Evolutionary conservation across 2,329 filamentous ascomycete genomes (phyloP), one percentile per base, ranked within the genome.

Genomic region (Metarhizium anisopliae): DNA sequence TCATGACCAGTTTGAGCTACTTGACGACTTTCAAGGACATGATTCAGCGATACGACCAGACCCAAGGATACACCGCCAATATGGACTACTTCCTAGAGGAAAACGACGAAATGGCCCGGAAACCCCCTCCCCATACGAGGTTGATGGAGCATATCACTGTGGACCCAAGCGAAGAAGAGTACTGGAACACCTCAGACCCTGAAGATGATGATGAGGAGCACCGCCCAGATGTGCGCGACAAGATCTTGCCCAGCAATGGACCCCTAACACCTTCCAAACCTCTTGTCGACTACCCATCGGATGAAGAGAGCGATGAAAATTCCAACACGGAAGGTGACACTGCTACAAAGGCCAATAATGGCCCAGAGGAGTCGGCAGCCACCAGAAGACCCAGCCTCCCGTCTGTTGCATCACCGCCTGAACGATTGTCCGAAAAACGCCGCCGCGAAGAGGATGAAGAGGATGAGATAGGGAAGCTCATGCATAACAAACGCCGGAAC

Each of bases 261-360:
- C 78, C 66, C n/a, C 60, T 79, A 14, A 82, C 83, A 20, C 77
- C 85, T 1, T 71, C 81, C 8, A 90, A 87, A 66, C 88, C 88
- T 1, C 75, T 97, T 25, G 94, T 99, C 38, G 90, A 96, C 68
- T 99, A 99, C 67, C 84, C 86, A 0, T 95, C 95, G 42, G 92
- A 96, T 62, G 93, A 96, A 57, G 90, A 94, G n/a, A 83, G 63
- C 7, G 74, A 74, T 8, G 73, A 74, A 42, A 68, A 67, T 13
- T 84, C 87, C 70, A 85, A 86, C 64, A 74, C 81, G 47, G 78
- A 85, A 58, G 60, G 47, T n/a, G 60, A 62, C 6, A 54, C 55
- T 16, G 64, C 65, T 36, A 58, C 63, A 16, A 64, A 65, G 18
- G 66, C 71, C 11, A 67, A 67, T 30, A 64, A 60, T 13, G 59